phyloP scores from a whole-genome alignment of 305 asterid species.

The Fraxinus nigra region DNA sequence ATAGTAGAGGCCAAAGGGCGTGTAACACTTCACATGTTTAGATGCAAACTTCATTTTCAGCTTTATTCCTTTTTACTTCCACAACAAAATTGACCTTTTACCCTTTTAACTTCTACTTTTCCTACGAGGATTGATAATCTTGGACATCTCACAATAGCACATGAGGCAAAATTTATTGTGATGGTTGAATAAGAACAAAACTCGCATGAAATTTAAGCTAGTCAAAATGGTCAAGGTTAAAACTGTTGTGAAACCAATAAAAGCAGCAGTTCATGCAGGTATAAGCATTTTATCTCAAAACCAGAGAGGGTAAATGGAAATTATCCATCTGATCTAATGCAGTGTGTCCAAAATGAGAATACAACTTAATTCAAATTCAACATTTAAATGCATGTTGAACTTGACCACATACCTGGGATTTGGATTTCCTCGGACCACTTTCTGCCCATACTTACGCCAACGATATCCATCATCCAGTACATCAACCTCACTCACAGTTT shows the following conservation, averaged over 20 bases:
- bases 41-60: background rate
- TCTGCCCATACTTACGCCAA: constrained; percentile 99
- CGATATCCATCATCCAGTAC: constrained; percentile 94
- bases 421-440: constrained; percentile 97
- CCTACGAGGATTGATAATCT: background rate
- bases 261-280: background rate
- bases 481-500: constrained; percentile 96
- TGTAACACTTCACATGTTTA: background rate
- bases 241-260: background rate
- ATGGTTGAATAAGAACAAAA: background rate
- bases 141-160: background rate
- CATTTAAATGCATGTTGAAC: constrained; percentile 15
- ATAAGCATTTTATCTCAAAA: background rate
- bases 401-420: constrained; percentile 73
- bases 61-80: background rate
- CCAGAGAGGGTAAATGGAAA: background rate
- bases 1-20: background rate
- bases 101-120: background rate
- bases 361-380: background rate
- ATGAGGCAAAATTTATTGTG: background rate
- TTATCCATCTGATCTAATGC: background rate
- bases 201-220: background rate
- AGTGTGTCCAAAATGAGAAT: background rate
- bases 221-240: background rate
- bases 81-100: background rate